Conservation (phyloP, 805 yeast species). For the Wickerhamiella alocasiicola region DNA sequence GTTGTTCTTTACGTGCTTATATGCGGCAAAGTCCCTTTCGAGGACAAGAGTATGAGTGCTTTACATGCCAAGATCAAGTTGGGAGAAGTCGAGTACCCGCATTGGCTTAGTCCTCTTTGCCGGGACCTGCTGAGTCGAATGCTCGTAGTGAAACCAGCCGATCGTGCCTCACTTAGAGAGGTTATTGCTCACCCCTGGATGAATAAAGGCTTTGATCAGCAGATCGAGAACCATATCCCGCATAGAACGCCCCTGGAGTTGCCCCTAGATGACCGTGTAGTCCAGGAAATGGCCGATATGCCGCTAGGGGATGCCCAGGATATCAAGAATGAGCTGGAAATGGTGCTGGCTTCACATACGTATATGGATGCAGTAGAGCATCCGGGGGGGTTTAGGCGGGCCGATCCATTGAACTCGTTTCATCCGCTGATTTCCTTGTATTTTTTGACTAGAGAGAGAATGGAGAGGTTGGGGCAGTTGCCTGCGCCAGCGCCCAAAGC, state of each 20-base stretch:
- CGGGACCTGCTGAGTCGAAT: conserved; percentile 68
- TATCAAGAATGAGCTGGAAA: conserved; percentile 37
- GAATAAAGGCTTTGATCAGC: conserved; percentile 70
- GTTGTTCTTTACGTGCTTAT: conserved; percentile 89
- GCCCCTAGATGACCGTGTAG: conserved; percentile 55
- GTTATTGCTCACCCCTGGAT: conserved; percentile 91
- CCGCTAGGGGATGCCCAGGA: conserved; percentile 65
- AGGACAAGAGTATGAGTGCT: conserved; percentile 83
- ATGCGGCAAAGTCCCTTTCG: conserved; percentile 97
- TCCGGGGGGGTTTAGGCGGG: conserved; percentile 36
- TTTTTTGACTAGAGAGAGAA: conserved; percentile 74
- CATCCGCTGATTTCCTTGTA: conserved; percentile 86
- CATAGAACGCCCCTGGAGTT: conserved; percentile 57
- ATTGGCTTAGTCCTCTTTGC: conserved; percentile 66
- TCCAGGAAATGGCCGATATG: conserved; percentile 61
- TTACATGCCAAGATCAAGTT: conserved; percentile 87
- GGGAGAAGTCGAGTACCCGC: conserved; percentile 87
- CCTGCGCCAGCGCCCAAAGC: not conserved
- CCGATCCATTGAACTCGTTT: conserved; percentile 75
- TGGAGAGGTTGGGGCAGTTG: conserved; percentile 40
- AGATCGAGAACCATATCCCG: conserved; percentile 63
- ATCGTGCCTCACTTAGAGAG: conserved; percentile 68
- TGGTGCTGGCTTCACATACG: conserved; percentile 47
- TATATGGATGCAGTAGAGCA: conserved; percentile 50
- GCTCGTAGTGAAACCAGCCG: conserved; percentile 80